Evolutionary conservation across 352 stramenopile species (phyloP).

Genomic region (Pythium coloratum): DNA sequence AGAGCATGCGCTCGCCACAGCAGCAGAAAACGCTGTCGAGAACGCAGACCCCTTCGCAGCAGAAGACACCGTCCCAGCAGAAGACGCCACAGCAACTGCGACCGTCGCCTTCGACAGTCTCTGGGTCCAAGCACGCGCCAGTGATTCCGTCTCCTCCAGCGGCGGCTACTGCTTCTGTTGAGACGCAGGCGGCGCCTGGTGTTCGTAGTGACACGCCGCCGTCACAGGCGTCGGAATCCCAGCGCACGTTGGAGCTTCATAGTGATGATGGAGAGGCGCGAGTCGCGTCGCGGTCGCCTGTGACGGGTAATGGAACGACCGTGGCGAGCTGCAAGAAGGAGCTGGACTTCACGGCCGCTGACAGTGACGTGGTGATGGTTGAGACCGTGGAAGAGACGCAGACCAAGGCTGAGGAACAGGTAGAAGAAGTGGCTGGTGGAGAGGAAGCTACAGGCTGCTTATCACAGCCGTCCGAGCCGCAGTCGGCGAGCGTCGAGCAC

Average conservation of each 20-base stretch:
- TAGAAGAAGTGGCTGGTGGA: background rate
- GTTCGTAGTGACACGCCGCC: slow-evolving; percentile 15
- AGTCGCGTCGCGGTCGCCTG: background rate
- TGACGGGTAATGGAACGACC: background rate
- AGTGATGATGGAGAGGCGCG: slow-evolving; percentile 1
- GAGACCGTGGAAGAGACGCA: background rate
- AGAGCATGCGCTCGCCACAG: slow-evolving; percentile 3
- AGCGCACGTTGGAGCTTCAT: slow-evolving; percentile 13
- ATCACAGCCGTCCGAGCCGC: background rate
- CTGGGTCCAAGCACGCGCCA: slow-evolving; percentile 2
- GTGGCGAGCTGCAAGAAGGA: slow-evolving; percentile 26
- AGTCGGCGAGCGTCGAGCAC: background rate
- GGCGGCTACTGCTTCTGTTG: too few species aligned
- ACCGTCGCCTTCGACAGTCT: slow-evolving; percentile 10
- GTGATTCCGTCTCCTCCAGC: slow-evolving; percentile 13
- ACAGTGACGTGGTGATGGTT: slow-evolving; percentile 2
- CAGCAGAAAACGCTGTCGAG: background rate
- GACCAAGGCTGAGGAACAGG: background rate
- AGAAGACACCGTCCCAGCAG: background rate
- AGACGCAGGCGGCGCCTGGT: too few species aligned
- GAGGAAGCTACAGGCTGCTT: background rate
- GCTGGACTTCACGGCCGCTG: slow-evolving; percentile 19
- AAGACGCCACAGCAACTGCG: background rate
- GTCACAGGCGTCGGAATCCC: slow-evolving; percentile 7
- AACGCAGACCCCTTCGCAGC: background rate